phyloP scores from a whole-genome alignment of 2,329 filamentous ascomycete genomes.

The Colletotrichum musicola region DNA sequence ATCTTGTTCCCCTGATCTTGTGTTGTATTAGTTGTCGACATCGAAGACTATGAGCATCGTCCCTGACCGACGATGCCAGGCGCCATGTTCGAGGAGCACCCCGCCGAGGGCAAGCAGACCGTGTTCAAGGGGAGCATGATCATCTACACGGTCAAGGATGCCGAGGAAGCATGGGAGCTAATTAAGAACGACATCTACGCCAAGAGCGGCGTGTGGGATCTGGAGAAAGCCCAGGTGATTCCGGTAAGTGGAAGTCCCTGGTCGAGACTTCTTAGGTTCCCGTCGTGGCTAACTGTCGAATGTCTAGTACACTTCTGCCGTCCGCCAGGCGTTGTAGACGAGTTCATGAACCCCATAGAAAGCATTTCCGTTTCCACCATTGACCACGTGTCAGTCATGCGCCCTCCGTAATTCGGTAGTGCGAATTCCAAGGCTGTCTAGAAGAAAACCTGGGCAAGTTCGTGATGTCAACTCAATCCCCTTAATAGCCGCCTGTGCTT shows the following conservation, averaged over 20 bases:
- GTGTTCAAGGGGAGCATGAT: slow-evolving; percentile 31
- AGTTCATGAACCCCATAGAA: no score
- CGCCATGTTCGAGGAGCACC: slow-evolving; percentile 34
- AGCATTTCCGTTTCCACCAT: no score
- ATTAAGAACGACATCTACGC: slow-evolving; percentile 42
- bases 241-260: slow-evolving; percentile 34
- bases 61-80: background rate
- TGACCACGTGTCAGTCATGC: no score
- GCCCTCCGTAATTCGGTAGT: no score
- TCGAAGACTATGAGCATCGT: background rate
- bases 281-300: background rate
- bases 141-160: slow-evolving; percentile 25
- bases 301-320: no score
- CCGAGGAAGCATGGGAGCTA: slow-evolving; percentile 40
- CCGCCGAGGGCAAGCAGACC: slow-evolving; percentile 19
- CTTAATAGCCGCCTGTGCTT: no score
- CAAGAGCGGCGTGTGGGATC: slow-evolving; percentile 42
- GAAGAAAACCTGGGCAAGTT: no score
- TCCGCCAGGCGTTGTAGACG: no score
- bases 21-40: accelerated
- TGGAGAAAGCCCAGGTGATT: slow-evolving; percentile 42
- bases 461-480: no score
- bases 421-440: no score
- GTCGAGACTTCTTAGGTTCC: background rate
- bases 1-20: accelerated